phyloP scores from a whole-genome alignment of 2,329 filamentous ascomycete species.

The Hortaea sp. region DNA sequence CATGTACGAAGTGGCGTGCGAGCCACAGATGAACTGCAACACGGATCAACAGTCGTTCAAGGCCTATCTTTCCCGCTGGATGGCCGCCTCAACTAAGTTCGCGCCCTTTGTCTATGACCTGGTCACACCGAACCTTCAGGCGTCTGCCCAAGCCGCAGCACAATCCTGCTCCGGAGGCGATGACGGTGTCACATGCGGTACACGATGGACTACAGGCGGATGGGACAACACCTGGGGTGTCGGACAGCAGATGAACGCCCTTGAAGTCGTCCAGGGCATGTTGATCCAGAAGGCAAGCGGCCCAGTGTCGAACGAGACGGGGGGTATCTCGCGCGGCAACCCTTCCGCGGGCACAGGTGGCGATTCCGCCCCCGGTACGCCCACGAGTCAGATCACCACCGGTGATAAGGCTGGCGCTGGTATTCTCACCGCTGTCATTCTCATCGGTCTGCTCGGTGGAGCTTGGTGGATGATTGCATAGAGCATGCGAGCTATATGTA shows the following conservation, averaged over 20 bases:
- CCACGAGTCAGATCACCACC: constrained; percentile 36
- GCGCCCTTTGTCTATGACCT: constrained; percentile 30
- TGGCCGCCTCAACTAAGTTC: constrained; percentile 46
- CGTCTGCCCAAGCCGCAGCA: constrained; percentile 46
- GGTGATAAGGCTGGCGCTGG: constrained; percentile 61
- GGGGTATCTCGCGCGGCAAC: constrained; percentile 42
- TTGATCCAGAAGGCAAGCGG: constrained; percentile 29
- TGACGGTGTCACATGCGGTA: constrained; percentile 36
- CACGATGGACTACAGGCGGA: constrained; percentile 29
- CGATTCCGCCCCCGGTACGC: constrained; percentile 17
- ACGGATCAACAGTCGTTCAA: constrained; percentile 34
- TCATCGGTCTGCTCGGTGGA: constrained; percentile 46
- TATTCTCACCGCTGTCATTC: constrained; percentile 51
- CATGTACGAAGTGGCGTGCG: constrained; percentile 38
- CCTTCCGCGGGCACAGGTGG: constrained; percentile 28
- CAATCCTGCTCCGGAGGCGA: constrained; percentile 41
- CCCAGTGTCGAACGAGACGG: constrained; percentile 39
- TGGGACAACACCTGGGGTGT: constrained; percentile 42
- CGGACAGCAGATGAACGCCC: constrained; percentile 48
- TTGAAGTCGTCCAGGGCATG: constrained; percentile 41
- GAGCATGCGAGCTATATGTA: no score
- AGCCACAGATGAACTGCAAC: constrained; percentile 31
- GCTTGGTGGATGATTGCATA: constrained; percentile 15
- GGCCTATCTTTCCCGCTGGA: constrained; percentile 38
- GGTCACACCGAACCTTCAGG: constrained; percentile 43